Evolutionary conservation across 1,284 basidiomycete species (phyloP).

Genomic region (Megacollybia platyphylla): DNA sequence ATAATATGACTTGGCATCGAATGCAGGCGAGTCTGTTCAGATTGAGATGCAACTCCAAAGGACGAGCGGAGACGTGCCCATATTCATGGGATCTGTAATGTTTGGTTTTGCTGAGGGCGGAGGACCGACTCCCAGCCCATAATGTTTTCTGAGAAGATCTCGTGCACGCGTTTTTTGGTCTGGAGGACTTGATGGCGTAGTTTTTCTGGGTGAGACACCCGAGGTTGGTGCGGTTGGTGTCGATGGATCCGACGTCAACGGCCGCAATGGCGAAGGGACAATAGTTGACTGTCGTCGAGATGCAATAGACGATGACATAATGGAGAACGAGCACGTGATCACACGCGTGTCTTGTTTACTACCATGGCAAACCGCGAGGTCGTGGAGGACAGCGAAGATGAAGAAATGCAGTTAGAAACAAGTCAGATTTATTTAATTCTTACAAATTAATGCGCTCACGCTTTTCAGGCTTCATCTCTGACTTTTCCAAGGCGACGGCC

Average conservation of each 20-base stretch:
- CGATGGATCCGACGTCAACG: background rate
- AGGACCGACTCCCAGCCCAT: conserved; percentile 64
- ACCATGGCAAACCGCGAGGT: background rate
- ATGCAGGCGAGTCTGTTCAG: conserved; percentile 60
- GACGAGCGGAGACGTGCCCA: conserved; percentile 31
- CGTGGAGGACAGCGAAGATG: background rate
- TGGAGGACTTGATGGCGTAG: conserved; percentile 17
- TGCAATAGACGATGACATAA: too few relatives aligned
- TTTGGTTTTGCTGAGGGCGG: conserved; percentile 44
- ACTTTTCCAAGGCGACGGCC: too few relatives aligned
- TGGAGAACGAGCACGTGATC: too few relatives aligned
- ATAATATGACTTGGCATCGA: conserved; percentile 73
- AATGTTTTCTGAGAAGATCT: conserved; percentile 72
- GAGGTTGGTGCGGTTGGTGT: background rate
- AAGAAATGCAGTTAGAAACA: background rate
- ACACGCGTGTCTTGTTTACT: too few relatives aligned
- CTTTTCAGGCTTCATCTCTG: too few relatives aligned
- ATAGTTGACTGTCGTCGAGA: too few relatives aligned
- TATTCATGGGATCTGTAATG: conserved; percentile 61
- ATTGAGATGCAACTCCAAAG: background rate
- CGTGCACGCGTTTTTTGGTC: conserved; percentile 53
- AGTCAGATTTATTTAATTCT: too few relatives aligned
- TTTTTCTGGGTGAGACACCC: background rate
- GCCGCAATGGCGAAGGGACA: background rate
- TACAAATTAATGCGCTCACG: too few relatives aligned